Base-by-base conservation (phyloP, 106 monocot genomes). In the Dioscorea dumetorum region DNA sequence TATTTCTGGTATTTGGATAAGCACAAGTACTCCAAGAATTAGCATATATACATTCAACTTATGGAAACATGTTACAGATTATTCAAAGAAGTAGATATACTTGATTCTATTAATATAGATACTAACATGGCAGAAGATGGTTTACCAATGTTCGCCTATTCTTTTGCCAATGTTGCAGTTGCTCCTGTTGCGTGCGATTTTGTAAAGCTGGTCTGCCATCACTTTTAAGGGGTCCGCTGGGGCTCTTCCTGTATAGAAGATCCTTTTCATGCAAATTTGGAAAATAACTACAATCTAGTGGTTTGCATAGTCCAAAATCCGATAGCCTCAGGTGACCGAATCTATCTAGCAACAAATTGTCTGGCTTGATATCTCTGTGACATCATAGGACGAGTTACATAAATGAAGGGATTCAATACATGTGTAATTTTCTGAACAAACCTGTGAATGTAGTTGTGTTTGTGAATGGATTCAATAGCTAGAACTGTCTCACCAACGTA, bases 391-490 rank as follows among this genome's bases (percentile, higher is more conserved):
- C 12, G 22, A 24, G 20, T 53, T 19, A 56, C 28, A 50, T 20
- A 14, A 8, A 65, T 73, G 3, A 5, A 14, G 28, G 2, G 3
- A n/a, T 53, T 32, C 21, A 15, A 16, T 58, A 24, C 69, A 23
- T 51, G 16, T 41, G 1, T 41, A 12, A 58, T 49, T 57, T 24
- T 33, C 49, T 54, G 4, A 5, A 60, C 61, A 67, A 72, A 95
- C 91, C 95, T 95, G 72, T 95, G 91, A 70, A 95, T 88, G 66
- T 95, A 95, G 75, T 95, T 91, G 72, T 91, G 86, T 73, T 82
- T 95, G 84, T 95, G 95, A 58, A 95, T 95, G n/a, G 95, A 91
- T 77, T 95, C 91, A 60, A 95, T 88, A 32, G 95, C 91, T 31
- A 95, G 84, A 74, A 95, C 82, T 67, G 85, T 58, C 65, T 95